Evolutionary conservation across 306 rosid species (phyloP), one percentile per base, ranked within the genome.

Genomic region (Carpinus viminea): DNA sequence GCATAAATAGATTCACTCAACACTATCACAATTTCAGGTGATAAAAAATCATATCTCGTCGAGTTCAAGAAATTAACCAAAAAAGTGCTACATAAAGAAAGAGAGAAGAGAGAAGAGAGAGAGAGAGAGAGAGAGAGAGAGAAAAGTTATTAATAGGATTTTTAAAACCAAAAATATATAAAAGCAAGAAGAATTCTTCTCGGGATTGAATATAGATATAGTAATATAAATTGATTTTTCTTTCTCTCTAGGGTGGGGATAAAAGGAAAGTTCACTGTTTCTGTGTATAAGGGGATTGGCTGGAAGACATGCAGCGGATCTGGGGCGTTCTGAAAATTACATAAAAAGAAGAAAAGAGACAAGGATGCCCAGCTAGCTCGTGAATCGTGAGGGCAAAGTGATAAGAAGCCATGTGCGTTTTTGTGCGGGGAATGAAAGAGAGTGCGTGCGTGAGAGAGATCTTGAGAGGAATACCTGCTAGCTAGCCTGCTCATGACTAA

Each of bases 301-400:
- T 72, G 77, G 31, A 46, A 68, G 68, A 74, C 78, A 80, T 68
- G 86, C 86, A 79, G 78, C 64, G 83, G 86, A 86, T 86, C 84
- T 85, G 84, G 73, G 74, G 72, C 73, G 54, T 59, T 79, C n/a
- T 24, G 16, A 62, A 66, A 46, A 28, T 15, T 6, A 69, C 8
- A 73, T 16, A 70, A 53, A 70, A 13, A 18, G 5, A 62, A 10
- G 56, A 8, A 60, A 28, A 61, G 53, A 54, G 38, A 57, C 20
- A 15, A 26, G n/a, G 45, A 8, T 38, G 65, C 15, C 43, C 12
- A 68, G 84, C 55, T 76, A 74, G 50, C 87, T 76, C 82, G 82
- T 80, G 84, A 84, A 59, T 68, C 68, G 82, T 80, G 86, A 72
- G 26, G 76, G 74, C 52, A 80, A 68, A 76, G 79, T 76, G 82